Conservation (phyloP, 2,329 filamentous ascomycete genomes). For the Boeremia exigua region DNA sequence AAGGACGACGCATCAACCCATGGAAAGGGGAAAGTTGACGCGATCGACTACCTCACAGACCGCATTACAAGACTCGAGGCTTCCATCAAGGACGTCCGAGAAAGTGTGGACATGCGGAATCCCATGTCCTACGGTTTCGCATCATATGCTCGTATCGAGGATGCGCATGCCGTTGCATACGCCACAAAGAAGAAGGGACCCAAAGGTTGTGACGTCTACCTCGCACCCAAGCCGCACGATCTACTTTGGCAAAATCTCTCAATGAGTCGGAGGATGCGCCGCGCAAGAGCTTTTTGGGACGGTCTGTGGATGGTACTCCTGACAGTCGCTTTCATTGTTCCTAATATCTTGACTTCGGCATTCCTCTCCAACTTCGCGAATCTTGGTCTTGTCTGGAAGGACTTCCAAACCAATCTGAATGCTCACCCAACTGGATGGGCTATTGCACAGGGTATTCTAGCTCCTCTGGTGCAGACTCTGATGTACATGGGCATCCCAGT, state of each 20-base stretch:
- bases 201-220: slow-evolving; percentile 73
- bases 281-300: slow-evolving; percentile 76
- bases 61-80: slow-evolving; percentile 82
- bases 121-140: slow-evolving; percentile 92
- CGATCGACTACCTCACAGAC: slow-evolving; percentile 89
- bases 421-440: slow-evolving; percentile 75
- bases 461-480: slow-evolving; percentile 83
- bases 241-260: slow-evolving; percentile 95
- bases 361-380: slow-evolving; percentile 88
- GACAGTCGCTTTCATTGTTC: slow-evolving; percentile 83
- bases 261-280: slow-evolving; percentile 70
- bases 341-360: slow-evolving; percentile 92
- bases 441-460: slow-evolving; percentile 87
- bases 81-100: slow-evolving; percentile 82
- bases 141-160: slow-evolving; percentile 84
- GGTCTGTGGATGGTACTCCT: slow-evolving; percentile 81
- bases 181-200: slow-evolving; percentile 79
- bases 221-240: slow-evolving; percentile 88
- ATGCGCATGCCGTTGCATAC: slow-evolving; percentile 84
- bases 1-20: slow-evolving; percentile 73
- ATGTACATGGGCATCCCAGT: slow-evolving; percentile 87
- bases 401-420: slow-evolving; percentile 71
- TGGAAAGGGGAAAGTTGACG: slow-evolving; percentile 79
- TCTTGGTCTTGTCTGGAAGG: slow-evolving; percentile 79
- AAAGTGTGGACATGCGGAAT: slow-evolving; percentile 84